These are phyloP conservation scores for Lunularia cruciata DNA, from an alignment of 225 moss, liverwort and hornwort genomes.

Conservation along the genomic window DNA sequence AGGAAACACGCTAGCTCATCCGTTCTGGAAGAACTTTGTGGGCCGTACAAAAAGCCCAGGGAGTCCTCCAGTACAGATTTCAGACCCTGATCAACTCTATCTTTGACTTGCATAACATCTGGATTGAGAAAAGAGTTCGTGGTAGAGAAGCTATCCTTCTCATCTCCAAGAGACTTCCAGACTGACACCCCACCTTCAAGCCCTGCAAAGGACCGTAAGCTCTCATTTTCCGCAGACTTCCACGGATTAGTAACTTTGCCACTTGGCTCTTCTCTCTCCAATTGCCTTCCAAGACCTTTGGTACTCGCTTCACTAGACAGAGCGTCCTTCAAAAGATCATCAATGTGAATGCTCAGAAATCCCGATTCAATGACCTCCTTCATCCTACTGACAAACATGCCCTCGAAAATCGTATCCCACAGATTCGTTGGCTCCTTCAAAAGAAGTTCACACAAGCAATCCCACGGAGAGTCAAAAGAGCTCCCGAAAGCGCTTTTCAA, in stretches of 20 bases:
- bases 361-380: constrained; percentile 61
- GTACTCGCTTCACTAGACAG: constrained; percentile 38
- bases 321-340: constrained; percentile 52
- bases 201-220: constrained; percentile 24
- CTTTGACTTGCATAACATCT: constrained; percentile 75
- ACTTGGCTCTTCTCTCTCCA: constrained; percentile 7
- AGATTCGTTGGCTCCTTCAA: constrained; percentile 71
- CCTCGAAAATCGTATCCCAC: constrained; percentile 83
- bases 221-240: constrained; percentile 9
- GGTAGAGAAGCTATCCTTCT: constrained; percentile 59
- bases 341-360: constrained; percentile 52
- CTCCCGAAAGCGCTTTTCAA: constrained; percentile 75
- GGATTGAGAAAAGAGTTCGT: constrained; percentile 59
- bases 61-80: constrained; percentile 65
- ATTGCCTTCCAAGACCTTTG: constrained; percentile 16
- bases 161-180: constrained; percentile 63
- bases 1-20: constrained; percentile 65
- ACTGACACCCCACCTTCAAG: constrained; percentile 45
- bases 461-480: constrained; percentile 87
- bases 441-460: constrained; percentile 83
- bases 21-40: constrained; percentile 59
- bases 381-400: constrained; percentile 72
- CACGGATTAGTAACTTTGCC: background rate
- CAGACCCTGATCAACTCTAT: constrained; percentile 69
- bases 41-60: constrained; percentile 75